A percentile compares a stretch with the other conserved stretches of the same genome.
phyloP scores from a whole-genome alignment of 768 basidiomycete species.

The Calocybe cyanea region DNA sequence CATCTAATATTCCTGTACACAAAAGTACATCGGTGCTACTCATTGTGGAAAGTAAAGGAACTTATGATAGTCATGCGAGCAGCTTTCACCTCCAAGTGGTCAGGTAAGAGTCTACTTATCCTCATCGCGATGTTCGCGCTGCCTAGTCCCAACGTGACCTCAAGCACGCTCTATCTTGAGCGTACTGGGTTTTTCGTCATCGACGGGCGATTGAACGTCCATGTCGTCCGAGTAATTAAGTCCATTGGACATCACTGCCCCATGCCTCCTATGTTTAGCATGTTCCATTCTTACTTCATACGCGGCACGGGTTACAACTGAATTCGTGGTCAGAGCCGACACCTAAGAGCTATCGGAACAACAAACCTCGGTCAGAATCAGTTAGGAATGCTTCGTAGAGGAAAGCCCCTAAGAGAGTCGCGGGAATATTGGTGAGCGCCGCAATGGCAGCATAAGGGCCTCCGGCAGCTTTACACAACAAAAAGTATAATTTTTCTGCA shows the following conservation, averaged over 20 bases:
- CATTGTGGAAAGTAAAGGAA: no score
- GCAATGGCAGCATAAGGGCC: conserved; percentile 58
- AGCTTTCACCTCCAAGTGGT: no score
- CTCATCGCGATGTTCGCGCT: no score
- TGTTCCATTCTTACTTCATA: conserved; percentile 11
- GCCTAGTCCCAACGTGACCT: no score
- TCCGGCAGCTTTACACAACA: conserved; percentile 37
- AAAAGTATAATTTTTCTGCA: background rate
- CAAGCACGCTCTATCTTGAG: no score
- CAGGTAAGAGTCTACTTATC: no score
- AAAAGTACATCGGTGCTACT: no score
- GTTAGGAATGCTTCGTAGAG: conserved; percentile 55
- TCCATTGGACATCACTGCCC: background rate
- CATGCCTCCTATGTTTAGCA: conserved; percentile 13
- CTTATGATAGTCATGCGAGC: no score
- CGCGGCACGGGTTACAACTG: conserved; percentile 14
- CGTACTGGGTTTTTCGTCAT: conserved; percentile 12
- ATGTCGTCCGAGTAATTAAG: background rate
- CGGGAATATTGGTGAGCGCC: conserved; percentile 64
- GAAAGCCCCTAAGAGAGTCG: conserved; percentile 49
- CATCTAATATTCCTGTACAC: no score
- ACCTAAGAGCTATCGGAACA: background rate
- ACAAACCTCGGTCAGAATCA: conserved; percentile 57
- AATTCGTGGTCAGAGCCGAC: background rate
- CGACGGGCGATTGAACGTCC: conserved; percentile 4